phyloP scores from a whole-genome alignment of 306 rosid species.

The Citrullus mucosospermus region DNA sequence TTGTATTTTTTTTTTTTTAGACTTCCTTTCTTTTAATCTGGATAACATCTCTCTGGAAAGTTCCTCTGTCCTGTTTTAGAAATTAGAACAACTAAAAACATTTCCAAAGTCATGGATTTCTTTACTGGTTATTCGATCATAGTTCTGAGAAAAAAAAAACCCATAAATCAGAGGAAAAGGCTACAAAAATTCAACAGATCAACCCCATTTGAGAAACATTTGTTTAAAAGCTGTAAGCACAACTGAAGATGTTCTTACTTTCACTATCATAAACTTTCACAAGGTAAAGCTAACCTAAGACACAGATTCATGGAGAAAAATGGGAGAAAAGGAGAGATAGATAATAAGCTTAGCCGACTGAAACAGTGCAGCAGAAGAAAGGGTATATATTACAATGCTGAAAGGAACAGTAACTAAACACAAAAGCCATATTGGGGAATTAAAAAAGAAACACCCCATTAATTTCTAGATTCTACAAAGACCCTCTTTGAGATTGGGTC shows the following conservation, averaged over 20 bases:
- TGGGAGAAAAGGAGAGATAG: neutral
- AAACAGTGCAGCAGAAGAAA: slow-evolving; percentile 2
- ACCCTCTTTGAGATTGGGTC: neutral
- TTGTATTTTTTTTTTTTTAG: neutral
- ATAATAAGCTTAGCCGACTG: neutral
- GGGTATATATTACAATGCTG: neutral
- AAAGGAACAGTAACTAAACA: slow-evolving; percentile 6
- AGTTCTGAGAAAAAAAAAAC: neutral
- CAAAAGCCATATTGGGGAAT: neutral
- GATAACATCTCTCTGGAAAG: neutral
- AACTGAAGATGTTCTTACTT: neutral
- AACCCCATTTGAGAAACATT: neutral
- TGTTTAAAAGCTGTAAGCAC: neutral
- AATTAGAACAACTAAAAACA: neutral
- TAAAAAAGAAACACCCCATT: neutral
- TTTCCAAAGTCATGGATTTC: neutral
- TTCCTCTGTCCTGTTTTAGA: neutral
- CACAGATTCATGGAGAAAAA: neutral
- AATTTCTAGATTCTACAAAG: slow-evolving; percentile 3
- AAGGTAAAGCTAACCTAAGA: neutral
- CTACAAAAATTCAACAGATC: neutral
- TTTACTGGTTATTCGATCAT: neutral
- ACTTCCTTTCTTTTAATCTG: neutral
- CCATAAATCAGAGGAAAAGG: neutral
- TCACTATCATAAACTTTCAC: neutral